Base-by-base conservation (phyloP, 2,329 filamentous ascomycete genomes). In the Teratosphaeria zuluensis region DNA sequence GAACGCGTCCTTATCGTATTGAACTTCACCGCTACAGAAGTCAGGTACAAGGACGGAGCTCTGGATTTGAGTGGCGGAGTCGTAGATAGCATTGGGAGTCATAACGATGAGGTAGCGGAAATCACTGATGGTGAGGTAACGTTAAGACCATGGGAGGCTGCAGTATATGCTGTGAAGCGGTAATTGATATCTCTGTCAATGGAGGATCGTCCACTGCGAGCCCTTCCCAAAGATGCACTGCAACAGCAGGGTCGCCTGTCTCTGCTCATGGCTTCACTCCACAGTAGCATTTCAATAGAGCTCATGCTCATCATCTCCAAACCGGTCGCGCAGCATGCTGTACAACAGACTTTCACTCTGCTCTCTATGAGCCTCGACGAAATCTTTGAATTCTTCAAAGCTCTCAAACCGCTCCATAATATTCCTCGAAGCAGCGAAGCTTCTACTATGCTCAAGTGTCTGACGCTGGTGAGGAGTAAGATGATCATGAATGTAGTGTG, bases 21-120 rank as follows among this genome's bases (percentile, higher is more conserved):
- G 55, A 74, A 74, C 60, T 73, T 74, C 58, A 69, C 68, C 7
- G 64, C 62, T n/a, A 61, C 68, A 30, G 62, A 65, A 2, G 64
- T 70, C 9, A 62, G 70, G 56, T 70, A 75, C 62, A 63, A 66
- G 35, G 61, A 75, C 6, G 72, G 74, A 1, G 64, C 60, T 8
- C 58, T 61, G 16, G 68, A 46, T 61, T 71, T 35, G 33, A 28
- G 33, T 35, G 33, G 33, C 33, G 33, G 14, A 14, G 33, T 35
- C 14, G 14, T 74, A 70, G 72, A 67, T 68, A 9, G 66, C 70
- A 35, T 35, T 24, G 66, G 69, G 1, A 74, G 69, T 51, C 73
- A 73, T 54, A 61, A 58, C 14, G 64, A 61, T 14, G 64, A 62
- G 5, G 63, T 62, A 54, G 67, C 70, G 19, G 67, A 67, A 19